A percentile compares a stretch with the other conserved stretches of the same genome.
Evolutionary conservation across 257 asterid genomes (phyloP).

Genomic region (Sherardia arvensis): DNA sequence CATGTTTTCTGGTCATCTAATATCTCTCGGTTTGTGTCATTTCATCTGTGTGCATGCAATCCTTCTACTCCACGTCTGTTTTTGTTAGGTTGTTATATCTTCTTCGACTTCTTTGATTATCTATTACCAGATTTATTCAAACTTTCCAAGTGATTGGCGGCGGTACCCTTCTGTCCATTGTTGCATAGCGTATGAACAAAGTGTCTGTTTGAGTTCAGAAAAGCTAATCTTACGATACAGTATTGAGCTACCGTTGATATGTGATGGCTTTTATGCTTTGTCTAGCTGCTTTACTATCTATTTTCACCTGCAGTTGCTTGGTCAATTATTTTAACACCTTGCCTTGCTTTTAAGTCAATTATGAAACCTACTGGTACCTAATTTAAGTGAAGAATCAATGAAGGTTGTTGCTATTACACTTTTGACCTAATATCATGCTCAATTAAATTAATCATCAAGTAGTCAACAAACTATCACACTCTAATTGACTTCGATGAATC

Average conservation of each 20-base stretch:
- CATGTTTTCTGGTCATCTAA: background rate
- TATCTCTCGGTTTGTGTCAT: background rate
- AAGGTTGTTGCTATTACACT: background rate
- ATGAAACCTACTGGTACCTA: background rate
- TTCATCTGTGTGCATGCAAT: no score
- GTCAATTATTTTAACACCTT: background rate
- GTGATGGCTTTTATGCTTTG: background rate
- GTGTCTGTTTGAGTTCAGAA: background rate
- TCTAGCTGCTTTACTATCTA: background rate
- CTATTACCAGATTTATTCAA: no score
- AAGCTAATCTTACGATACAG: background rate
- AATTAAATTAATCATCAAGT: background rate
- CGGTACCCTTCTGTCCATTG: background rate
- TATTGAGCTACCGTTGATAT: background rate
- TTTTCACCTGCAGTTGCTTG: conserved; percentile 1
- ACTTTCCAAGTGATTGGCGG: no score
- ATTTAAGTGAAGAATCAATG: background rate
- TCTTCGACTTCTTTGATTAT: no score
- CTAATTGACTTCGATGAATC: background rate
- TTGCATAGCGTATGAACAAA: background rate
- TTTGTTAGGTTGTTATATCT: no score
- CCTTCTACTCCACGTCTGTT: no score
- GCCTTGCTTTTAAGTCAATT: conserved; percentile 4
- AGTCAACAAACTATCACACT: background rate
- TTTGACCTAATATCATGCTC: background rate